Percentiles rank a stretch among this genome's conserved stretches.
Conservation (phyloP, 345 rosid species). For the Firmiana major region DNA sequence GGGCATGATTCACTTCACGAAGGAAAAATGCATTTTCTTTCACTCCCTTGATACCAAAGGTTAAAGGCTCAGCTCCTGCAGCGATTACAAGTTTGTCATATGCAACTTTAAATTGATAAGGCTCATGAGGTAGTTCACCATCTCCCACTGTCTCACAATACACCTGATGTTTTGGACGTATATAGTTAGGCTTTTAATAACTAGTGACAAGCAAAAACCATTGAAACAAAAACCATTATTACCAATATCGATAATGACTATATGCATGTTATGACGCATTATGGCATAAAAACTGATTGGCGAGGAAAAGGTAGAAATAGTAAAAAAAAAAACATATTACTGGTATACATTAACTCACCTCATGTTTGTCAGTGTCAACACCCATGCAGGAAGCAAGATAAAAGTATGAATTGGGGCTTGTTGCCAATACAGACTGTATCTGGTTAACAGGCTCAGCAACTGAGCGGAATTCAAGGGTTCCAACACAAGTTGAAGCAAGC, state of each 20-base stretch:
- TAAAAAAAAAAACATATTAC: neutral
- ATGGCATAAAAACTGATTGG: no score
- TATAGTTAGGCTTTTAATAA: neutral
- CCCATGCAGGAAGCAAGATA: conserved; percentile 75
- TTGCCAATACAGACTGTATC: conserved; percentile 74
- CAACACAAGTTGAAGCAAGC: conserved; percentile 75
- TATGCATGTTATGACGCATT: no score
- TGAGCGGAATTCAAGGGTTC: conserved; percentile 87
- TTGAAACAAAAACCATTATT: no score
- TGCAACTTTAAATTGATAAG: conserved; percentile 78
- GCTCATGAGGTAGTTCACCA: conserved; percentile 44
- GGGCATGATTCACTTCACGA: conserved; percentile 91
- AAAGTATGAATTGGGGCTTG: conserved; percentile 75
- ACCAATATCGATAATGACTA: no score
- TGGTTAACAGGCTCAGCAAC: conserved; percentile 81
- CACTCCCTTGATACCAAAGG: conserved; percentile 89
- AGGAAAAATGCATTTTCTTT: conserved; percentile 84
- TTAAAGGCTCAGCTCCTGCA: conserved; percentile 87
- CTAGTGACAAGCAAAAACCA: neutral
- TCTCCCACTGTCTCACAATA: conserved; percentile 70
- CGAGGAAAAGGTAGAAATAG: neutral
- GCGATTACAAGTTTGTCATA: conserved; percentile 89
- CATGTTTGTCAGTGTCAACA: conserved; percentile 62
- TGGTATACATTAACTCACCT: conserved; percentile 37
- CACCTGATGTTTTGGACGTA: conserved; percentile 40